phyloP scores from a whole-genome alignment of 2,329 filamentous ascomycete species.

The Davidsoniella eucalypti region DNA sequence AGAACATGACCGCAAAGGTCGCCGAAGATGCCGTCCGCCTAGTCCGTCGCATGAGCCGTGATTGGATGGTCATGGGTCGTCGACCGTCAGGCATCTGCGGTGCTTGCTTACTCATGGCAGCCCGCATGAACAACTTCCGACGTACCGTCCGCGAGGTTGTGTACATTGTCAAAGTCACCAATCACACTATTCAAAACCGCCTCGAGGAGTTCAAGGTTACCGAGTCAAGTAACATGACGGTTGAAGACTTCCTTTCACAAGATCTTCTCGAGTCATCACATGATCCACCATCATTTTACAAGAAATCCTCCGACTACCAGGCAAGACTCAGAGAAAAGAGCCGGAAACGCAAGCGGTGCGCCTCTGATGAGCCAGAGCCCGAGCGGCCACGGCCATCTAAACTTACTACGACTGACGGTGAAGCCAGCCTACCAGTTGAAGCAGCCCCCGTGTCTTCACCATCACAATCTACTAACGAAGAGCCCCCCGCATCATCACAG shows the following conservation, averaged over 20 bases:
- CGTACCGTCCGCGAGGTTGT: slow-evolving; percentile 86
- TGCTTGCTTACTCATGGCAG: slow-evolving; percentile 83
- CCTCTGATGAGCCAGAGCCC: slow-evolving; percentile 20
- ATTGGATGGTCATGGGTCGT: slow-evolving; percentile 94
- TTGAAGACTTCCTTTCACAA: slow-evolving; percentile 65
- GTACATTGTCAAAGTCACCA: slow-evolving; percentile 95
- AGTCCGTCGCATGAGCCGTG: slow-evolving; percentile 80
- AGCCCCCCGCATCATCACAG: neutral
- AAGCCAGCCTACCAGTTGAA: neutral
- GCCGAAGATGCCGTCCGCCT: slow-evolving; percentile 78
- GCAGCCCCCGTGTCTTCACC: neutral
- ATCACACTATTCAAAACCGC: slow-evolving; percentile 80
- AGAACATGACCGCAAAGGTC: slow-evolving; percentile 62
- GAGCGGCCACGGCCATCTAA: neutral
- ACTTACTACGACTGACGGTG: neutral
- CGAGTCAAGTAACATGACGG: slow-evolving; percentile 66
- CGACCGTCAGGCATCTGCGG: slow-evolving; percentile 88
- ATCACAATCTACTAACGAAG: neutral
- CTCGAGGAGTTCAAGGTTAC: slow-evolving; percentile 84
- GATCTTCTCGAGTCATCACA: slow-evolving; percentile 57
- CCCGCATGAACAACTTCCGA: slow-evolving; percentile 95
- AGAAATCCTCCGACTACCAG: slow-evolving; percentile 43
- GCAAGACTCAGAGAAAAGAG: slow-evolving; percentile 33
- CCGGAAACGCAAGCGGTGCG: slow-evolving; percentile 30
- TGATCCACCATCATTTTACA: slow-evolving; percentile 72